Evolutionary conservation across 2,329 filamentous ascomycete species (phyloP).

Genomic region (Monosporascus sp.): DNA sequence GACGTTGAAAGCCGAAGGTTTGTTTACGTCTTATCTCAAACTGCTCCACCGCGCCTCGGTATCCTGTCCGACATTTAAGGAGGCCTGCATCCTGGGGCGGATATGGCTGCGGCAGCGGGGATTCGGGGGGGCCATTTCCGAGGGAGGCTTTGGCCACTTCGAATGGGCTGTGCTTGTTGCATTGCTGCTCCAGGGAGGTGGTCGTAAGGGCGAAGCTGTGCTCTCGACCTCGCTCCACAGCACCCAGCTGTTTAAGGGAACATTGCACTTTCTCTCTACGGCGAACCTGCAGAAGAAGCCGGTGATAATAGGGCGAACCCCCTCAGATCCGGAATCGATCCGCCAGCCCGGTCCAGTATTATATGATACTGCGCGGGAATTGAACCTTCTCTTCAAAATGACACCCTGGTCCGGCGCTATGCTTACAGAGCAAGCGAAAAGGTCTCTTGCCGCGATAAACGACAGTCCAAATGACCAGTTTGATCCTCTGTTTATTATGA

Average conservation of each 20-base stretch:
- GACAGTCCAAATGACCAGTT: slow-evolving; percentile 75
- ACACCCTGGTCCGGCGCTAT: slow-evolving; percentile 72
- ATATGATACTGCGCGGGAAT: slow-evolving; percentile 67
- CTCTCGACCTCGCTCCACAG: slow-evolving; percentile 79
- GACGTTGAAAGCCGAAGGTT: slow-evolving; percentile 71
- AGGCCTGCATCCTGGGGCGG: slow-evolving; percentile 80
- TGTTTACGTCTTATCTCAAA: slow-evolving; percentile 69
- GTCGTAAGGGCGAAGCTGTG: slow-evolving; percentile 62
- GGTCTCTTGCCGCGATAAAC: slow-evolving; percentile 69
- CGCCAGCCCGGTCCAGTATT: slow-evolving; percentile 59
- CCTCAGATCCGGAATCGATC: slow-evolving; percentile 34
- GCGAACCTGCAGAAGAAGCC: slow-evolving; percentile 68
- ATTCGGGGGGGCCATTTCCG: slow-evolving; percentile 62
- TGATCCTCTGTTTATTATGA: slow-evolving; percentile 73
- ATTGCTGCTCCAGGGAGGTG: slow-evolving; percentile 73
- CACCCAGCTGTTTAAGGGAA: slow-evolving; percentile 92
- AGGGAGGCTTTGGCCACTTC: slow-evolving; percentile 86
- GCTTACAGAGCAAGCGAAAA: slow-evolving; percentile 68
- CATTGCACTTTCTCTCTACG: slow-evolving; percentile 77
- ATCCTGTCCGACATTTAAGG: slow-evolving; percentile 67
- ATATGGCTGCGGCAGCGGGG: slow-evolving; percentile 88
- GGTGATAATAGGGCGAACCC: slow-evolving; percentile 46
- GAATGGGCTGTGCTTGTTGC: slow-evolving; percentile 84
- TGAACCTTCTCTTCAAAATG: slow-evolving; percentile 92
- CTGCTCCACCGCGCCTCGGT: slow-evolving; percentile 65